Percentiles rank a stretch among this genome's conserved stretches.
phyloP scores from a whole-genome alignment of 2,329 filamentous ascomycete genomes.

The Mycosphaerella sp. region DNA sequence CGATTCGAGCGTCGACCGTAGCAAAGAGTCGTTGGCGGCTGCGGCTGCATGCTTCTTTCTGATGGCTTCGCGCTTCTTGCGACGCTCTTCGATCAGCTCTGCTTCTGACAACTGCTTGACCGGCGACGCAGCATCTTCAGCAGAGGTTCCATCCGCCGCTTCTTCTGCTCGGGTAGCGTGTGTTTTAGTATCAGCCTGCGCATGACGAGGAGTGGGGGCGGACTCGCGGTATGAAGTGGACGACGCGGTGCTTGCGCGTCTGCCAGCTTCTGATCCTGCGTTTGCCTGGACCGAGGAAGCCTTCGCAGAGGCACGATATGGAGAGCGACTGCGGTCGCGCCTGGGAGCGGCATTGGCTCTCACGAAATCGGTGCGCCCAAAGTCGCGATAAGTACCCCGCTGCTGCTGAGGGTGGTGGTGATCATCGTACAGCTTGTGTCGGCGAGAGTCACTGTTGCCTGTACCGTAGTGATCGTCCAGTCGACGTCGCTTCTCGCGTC shows the following conservation, averaged over 20 bases:
- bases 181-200: conserved; percentile 14
- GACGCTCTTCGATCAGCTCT: conserved; percentile 75
- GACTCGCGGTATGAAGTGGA: conserved; percentile 17
- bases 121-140: conserved; percentile 35
- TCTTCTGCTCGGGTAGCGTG: conserved; percentile 17
- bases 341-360: conserved; percentile 8
- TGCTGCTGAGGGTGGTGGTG: conserved; percentile 27
- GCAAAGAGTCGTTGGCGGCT: conserved; percentile 56
- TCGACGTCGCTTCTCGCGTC: conserved; percentile 57
- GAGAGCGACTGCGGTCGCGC: conserved; percentile 25
- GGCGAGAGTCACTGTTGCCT: conserved; percentile 51
- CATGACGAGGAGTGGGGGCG: conserved; percentile 10
- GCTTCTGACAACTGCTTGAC: conserved; percentile 63
- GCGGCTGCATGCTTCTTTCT: conserved; percentile 67
- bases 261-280: conserved; percentile 2
- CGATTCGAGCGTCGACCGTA: conserved; percentile 51
- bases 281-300: conserved; percentile 14
- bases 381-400: conserved; percentile 9
- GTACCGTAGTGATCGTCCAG: conserved; percentile 54
- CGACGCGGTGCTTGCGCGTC: conserved; percentile 14
- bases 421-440: conserved; percentile 58
- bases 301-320: conserved; percentile 20
- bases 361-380: background rate
- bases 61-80: conserved; percentile 76
- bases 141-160: conserved; percentile 27